A percentile compares a stretch with the other conserved stretches of the same genome.
Evolutionary conservation across 73 alveolate species (phyloP).

Genomic region (Blepharisma stoltei): DNA sequence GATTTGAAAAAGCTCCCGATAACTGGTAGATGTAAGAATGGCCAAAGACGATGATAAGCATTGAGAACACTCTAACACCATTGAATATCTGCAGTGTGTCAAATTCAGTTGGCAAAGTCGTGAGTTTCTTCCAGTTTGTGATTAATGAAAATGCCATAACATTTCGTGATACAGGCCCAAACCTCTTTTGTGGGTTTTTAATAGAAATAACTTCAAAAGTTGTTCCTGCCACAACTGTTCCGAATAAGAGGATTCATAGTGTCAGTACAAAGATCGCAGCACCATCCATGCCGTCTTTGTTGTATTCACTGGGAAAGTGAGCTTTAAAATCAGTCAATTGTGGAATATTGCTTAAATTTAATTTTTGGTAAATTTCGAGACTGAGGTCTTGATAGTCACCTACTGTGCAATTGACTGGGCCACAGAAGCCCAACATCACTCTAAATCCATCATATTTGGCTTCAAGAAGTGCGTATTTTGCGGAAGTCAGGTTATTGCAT

Average conservation of each 20-base stretch:
- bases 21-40: background rate
- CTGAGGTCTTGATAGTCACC: background rate
- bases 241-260: background rate
- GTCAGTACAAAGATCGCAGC: background rate
- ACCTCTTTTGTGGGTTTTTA: background rate
- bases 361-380: background rate
- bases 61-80: constrained; percentile 15
- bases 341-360: no score
- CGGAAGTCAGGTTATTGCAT: background rate
- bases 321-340: background rate
- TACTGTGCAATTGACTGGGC: background rate
- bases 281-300: background rate
- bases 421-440: background rate
- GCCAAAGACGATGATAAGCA: background rate
- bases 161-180: no score
- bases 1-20: background rate
- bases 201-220: background rate
- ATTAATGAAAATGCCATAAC: constrained; percentile 27
- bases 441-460: background rate
- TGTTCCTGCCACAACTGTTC: background rate
- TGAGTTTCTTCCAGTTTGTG: constrained; percentile 34
- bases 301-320: background rate
- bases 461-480: background rate
- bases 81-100: background rate
- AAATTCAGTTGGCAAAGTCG: background rate